Percentiles rank a stretch among this genome's conserved stretches.
Evolutionary conservation across 2,329 filamentous ascomycete genomes (phyloP).

Genomic region (Pseudogymnoascus sp.): DNA sequence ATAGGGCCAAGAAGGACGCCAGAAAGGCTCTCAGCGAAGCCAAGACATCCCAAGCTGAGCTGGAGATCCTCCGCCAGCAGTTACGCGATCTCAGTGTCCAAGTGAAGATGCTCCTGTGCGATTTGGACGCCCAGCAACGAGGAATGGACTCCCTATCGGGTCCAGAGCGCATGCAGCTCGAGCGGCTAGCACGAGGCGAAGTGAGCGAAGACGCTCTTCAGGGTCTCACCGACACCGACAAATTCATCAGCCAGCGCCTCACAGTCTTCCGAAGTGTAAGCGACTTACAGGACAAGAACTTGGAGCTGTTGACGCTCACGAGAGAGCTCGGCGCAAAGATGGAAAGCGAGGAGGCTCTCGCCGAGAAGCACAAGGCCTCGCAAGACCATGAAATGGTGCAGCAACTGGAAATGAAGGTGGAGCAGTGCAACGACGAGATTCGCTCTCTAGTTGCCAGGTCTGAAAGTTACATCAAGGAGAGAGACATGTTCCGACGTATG

Average conservation of each 20-base stretch:
- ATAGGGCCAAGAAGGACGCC: conserved; percentile 67
- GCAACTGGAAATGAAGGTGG: conserved; percentile 62
- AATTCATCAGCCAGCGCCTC: conserved; percentile 83
- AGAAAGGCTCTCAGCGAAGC: conserved; percentile 72
- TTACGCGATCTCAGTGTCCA: conserved; percentile 84
- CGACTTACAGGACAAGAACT: conserved; percentile 82
- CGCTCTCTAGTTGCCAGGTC: conserved; percentile 73
- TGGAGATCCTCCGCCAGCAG: conserved; percentile 74
- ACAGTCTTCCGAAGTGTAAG: conserved; percentile 80
- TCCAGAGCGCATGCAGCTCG: conserved; percentile 66
- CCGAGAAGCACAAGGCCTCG: conserved; percentile 54
- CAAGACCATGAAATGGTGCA: conserved; percentile 66
- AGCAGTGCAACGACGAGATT: conserved; percentile 77
- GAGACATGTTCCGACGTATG: conserved; percentile 95
- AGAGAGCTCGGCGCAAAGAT: conserved; percentile 80
- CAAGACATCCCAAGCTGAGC: conserved; percentile 56
- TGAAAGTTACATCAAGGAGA: conserved; percentile 89
- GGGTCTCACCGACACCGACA: conserved; percentile 75
- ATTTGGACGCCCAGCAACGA: conserved; percentile 73
- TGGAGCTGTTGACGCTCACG: conserved; percentile 72
- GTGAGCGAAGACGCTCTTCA: conserved; percentile 62
- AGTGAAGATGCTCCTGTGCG: conserved; percentile 82
- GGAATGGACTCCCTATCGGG: conserved; percentile 63
- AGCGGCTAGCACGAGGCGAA: conserved; percentile 70
- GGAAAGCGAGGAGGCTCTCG: conserved; percentile 80